Conservation (phyloP, 495 filamentous ascomycete genomes). For the Parachaetomium inaequale region DNA sequence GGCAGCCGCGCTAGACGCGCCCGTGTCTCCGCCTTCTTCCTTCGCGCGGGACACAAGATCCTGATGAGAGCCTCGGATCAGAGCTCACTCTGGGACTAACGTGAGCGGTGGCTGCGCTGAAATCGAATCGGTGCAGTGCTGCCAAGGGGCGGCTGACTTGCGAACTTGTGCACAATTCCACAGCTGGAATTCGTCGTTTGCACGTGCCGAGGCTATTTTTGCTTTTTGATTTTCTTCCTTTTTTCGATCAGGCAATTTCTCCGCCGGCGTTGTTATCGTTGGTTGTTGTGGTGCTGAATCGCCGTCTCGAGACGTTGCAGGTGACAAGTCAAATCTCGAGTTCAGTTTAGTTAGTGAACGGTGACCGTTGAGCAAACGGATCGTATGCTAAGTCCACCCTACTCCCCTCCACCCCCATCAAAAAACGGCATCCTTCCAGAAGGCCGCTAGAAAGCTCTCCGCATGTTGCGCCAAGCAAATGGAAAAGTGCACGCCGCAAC, state of each 20-base stretch:
- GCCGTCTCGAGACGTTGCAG: too few species aligned
- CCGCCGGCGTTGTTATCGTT: neutral
- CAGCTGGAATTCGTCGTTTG: neutral
- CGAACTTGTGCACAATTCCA: neutral
- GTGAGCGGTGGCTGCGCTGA: neutral
- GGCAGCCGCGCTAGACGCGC: neutral
- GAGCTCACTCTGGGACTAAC: neutral
- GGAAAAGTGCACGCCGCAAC: neutral
- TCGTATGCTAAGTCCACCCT: neutral
- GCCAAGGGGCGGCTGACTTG: neutral
- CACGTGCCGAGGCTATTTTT: neutral
- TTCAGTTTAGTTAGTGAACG: neutral
- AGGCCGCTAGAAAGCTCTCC: neutral
- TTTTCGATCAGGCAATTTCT: too few species aligned
- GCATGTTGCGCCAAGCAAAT: slow-evolving; percentile 1
- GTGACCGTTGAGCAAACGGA: neutral
- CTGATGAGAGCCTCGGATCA: neutral
- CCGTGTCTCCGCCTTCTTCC: neutral
- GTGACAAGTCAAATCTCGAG: too few species aligned
- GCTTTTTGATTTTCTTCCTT: neutral
- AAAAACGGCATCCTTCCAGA: slow-evolving; percentile 13
- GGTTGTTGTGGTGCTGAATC: too few species aligned
- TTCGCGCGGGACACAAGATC: neutral
- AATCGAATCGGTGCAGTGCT: neutral
- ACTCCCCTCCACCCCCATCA: neutral